A percentile compares a stretch with the other conserved stretches of the same genome.
Conservation (phyloP, 2,329 filamentous ascomycete species). For the Cladobotryum mycophilum region DNA sequence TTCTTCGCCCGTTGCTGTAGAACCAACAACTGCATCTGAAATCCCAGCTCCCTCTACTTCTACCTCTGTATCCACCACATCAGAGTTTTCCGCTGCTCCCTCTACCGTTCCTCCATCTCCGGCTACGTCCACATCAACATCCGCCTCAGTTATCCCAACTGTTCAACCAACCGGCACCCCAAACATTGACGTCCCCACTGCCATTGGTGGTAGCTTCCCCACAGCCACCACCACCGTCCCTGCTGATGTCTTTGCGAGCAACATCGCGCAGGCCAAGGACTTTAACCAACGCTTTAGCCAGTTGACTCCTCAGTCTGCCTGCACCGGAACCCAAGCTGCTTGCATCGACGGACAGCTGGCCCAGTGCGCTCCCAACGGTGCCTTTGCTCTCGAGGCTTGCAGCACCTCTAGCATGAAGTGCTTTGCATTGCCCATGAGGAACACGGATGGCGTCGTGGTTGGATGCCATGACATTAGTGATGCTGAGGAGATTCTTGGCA, state of each 20-base stretch:
- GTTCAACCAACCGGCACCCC: slow-evolving; percentile 31
- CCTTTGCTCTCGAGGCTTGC: slow-evolving; percentile 37
- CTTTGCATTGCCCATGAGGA: slow-evolving; percentile 49
- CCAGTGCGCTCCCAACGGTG: slow-evolving; percentile 36
- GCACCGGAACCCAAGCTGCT: slow-evolving; percentile 40
- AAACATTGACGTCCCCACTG: slow-evolving; percentile 37
- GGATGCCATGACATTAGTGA: slow-evolving; percentile 37
- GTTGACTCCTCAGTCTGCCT: slow-evolving; percentile 41
- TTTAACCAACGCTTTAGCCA: slow-evolving; percentile 44
- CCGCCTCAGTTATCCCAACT: slow-evolving; percentile 11
- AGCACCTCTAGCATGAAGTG: slow-evolving; percentile 33
- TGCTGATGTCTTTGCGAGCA: slow-evolving; percentile 35
- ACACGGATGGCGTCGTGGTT: slow-evolving; percentile 40
- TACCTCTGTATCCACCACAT: slow-evolving; percentile 1
- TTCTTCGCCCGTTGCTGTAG: not conserved
- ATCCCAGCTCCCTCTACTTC: not conserved
- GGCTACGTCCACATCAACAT: slow-evolving; percentile 10
- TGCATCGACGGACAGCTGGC: slow-evolving; percentile 47
- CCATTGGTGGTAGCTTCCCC: slow-evolving; percentile 27
- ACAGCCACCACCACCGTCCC: slow-evolving; percentile 35
- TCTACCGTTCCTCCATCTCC: not conserved
- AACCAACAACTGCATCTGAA: not conserved
- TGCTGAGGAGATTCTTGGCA: slow-evolving; percentile 39
- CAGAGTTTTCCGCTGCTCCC: not conserved
- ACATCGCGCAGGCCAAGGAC: slow-evolving; percentile 37